A percentile compares a stretch with the other conserved stretches of the same genome.
Conservation (phyloP, 2,329 filamentous ascomycete genomes). For the Xylaria sp. region DNA sequence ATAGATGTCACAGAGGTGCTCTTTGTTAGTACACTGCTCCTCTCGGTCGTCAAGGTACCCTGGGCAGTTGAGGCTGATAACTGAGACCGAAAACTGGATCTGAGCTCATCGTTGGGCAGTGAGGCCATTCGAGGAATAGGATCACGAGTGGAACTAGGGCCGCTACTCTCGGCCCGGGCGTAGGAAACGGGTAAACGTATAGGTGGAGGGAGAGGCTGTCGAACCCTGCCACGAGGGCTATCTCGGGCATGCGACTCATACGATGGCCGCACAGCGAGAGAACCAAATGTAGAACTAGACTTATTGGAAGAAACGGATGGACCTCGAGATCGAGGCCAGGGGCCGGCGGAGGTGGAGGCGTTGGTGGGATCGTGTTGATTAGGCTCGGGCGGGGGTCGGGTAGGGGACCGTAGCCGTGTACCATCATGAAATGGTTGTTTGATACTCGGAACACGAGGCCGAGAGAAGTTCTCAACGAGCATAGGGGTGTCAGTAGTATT, state of each 20-base stretch:
- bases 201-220: slow-evolving; percentile 43
- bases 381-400: slow-evolving; percentile 44
- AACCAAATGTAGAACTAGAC: slow-evolving; percentile 60
- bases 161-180: slow-evolving; percentile 53
- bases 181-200: slow-evolving; percentile 49
- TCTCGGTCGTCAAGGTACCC: slow-evolving; percentile 77
- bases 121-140: slow-evolving; percentile 57
- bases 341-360: slow-evolving; percentile 37
- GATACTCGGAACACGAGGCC: slow-evolving; percentile 66
- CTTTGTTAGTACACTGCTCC: slow-evolving; percentile 84
- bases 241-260: slow-evolving; percentile 54
- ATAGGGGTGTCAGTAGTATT: slow-evolving; percentile 51
- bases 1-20: slow-evolving; percentile 78
- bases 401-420: slow-evolving; percentile 49
- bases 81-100: slow-evolving; percentile 68
- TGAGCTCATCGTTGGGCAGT: slow-evolving; percentile 62
- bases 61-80: slow-evolving; percentile 64
- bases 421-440: slow-evolving; percentile 55
- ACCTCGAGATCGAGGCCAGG: slow-evolving; percentile 59
- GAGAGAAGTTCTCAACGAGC: slow-evolving; percentile 68
- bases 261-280: slow-evolving; percentile 54
- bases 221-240: slow-evolving; percentile 42
- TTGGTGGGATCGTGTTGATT: slow-evolving; percentile 40
- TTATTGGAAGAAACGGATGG: slow-evolving; percentile 61
- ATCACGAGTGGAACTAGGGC: slow-evolving; percentile 52